A percentile compares a stretch with the other conserved stretches of the same genome.
Evolutionary conservation across 306 rosid genomes (phyloP).

Genomic region (Hippophae gyantsensis): DNA sequence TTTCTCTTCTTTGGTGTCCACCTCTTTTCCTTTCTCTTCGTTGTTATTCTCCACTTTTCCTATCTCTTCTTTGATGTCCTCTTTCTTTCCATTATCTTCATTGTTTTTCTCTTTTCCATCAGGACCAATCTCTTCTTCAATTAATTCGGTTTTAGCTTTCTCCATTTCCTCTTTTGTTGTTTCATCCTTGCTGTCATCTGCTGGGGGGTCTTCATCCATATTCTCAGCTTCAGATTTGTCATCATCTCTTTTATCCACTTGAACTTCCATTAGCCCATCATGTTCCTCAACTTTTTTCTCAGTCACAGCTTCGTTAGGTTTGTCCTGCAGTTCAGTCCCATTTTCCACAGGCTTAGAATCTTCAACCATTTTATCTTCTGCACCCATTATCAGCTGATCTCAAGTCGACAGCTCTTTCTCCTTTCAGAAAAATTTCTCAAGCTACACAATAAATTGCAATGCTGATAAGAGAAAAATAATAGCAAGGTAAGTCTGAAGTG

Average conservation of each 20-base stretch:
- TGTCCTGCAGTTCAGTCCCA: slow-evolving; percentile 30
- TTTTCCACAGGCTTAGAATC: slow-evolving; percentile 33
- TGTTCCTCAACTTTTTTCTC: slow-evolving; percentile 35
- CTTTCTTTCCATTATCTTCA: slow-evolving; percentile 4
- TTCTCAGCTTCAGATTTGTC: slow-evolving; percentile 24
- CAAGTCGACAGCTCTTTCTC: slow-evolving; percentile 17
- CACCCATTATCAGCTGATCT: slow-evolving; percentile 47
- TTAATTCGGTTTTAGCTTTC: slow-evolving; percentile 29
- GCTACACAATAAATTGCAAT: slow-evolving; percentile 9
- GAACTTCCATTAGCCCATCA: slow-evolving; percentile 33
- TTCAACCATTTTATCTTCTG: slow-evolving; percentile 35
- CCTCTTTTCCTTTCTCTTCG: too few species aligned
- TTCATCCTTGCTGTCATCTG: slow-evolving; percentile 35
- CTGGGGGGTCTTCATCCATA: slow-evolving; percentile 30
- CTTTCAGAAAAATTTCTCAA: slow-evolving; percentile 5
- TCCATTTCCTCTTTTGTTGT: slow-evolving; percentile 25
- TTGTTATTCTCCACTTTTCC: too few species aligned
- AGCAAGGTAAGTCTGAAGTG: too few species aligned
- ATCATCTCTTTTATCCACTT: slow-evolving; percentile 29
- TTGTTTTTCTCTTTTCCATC: slow-evolving; percentile 1
- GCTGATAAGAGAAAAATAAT: background rate
- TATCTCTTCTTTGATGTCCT: slow-evolving; percentile 1
- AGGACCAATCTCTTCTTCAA: slow-evolving; percentile 32
- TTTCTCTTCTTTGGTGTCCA: too few species aligned
- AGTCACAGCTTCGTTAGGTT: slow-evolving; percentile 18